Evolutionary conservation across 75 land plant species (phyloP).

Genomic region (Chamaecyparis obtusa): DNA sequence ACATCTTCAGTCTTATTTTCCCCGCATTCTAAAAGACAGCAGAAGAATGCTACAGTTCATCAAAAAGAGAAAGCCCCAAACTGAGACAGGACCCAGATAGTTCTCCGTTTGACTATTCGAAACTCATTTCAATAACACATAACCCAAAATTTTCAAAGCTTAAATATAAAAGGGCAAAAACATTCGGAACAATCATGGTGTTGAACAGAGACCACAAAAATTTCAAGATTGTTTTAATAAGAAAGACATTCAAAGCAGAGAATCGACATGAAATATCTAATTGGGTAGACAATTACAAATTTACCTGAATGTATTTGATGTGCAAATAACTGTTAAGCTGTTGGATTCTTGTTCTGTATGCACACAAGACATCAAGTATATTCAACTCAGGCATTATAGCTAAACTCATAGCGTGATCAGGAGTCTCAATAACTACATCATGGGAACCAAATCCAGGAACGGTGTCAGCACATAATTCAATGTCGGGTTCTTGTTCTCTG

Average conservation of each 20-base stretch:
- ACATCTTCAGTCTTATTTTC: neutral
- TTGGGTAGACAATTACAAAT: neutral
- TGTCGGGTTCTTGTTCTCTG: neutral
- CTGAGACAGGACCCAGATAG: neutral
- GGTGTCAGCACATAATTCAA: neutral
- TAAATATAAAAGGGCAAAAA: neutral
- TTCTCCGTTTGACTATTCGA: no score
- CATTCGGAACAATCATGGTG: neutral
- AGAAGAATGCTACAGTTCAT: neutral
- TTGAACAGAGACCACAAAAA: neutral
- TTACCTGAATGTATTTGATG: slow-evolving; percentile 85
- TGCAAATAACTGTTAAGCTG: slow-evolving; percentile 28
- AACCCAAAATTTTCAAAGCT: neutral
- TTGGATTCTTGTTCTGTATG: slow-evolving; percentile 54
- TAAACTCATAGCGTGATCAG: slow-evolving; percentile 52
- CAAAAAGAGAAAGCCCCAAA: neutral
- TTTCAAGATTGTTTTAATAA: no score
- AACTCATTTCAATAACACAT: neutral
- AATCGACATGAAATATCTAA: neutral
- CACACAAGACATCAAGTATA: slow-evolving; percentile 56
- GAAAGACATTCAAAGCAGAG: neutral
- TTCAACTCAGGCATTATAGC: slow-evolving; percentile 37
- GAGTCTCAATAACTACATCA: slow-evolving; percentile 92
- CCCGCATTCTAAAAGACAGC: neutral
- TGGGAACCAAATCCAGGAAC: slow-evolving; percentile 81